Percentiles rank a stretch among this genome's conserved stretches.
phyloP scores from a whole-genome alignment of 768 basidiomycete genomes.

The Lactarius hengduanensis region DNA sequence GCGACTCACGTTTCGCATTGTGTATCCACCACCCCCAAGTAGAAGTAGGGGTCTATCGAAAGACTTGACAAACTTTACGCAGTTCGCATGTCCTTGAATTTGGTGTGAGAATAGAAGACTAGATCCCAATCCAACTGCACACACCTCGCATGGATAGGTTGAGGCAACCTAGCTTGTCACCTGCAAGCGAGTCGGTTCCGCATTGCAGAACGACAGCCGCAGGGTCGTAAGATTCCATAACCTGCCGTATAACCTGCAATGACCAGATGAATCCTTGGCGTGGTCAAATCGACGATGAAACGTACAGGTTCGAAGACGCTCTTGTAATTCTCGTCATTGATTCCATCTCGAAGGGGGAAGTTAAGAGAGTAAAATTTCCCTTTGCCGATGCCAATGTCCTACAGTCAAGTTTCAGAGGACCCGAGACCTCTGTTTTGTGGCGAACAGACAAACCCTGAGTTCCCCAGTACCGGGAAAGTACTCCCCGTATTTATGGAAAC shows the following conservation, averaged over 20 bases:
- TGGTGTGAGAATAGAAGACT: conserved; percentile 2
- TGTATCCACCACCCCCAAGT: conserved; percentile 97
- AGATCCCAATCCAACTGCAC: not conserved
- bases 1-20: conserved; percentile 95
- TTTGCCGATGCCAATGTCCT: conserved; percentile 93
- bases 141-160: conserved; percentile 94
- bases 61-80: conserved; percentile 95
- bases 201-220: conserved; percentile 96
- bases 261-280: conserved; percentile 6
- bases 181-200: conserved; percentile 94
- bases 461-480: conserved; percentile 99
- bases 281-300: conserved; percentile 14
- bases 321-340: conserved; percentile 93
- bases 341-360: conserved; percentile 92
- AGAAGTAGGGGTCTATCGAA: conserved; percentile 93
- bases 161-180: conserved; percentile 93
- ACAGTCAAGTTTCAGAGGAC: not conserved
- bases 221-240: conserved; percentile 94
- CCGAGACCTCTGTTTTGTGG: conserved; percentile 2
- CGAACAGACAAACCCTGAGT: conserved; percentile 58
- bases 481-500: conserved; percentile 99
- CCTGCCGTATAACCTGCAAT: conserved; percentile 80
- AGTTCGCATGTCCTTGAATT: conserved; percentile 87
- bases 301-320: conserved; percentile 92
- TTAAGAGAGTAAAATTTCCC: conserved; percentile 94